Conservation (phyloP, 2,329 filamentous ascomycete genomes). For the Ceratocystis albifundus region DNA sequence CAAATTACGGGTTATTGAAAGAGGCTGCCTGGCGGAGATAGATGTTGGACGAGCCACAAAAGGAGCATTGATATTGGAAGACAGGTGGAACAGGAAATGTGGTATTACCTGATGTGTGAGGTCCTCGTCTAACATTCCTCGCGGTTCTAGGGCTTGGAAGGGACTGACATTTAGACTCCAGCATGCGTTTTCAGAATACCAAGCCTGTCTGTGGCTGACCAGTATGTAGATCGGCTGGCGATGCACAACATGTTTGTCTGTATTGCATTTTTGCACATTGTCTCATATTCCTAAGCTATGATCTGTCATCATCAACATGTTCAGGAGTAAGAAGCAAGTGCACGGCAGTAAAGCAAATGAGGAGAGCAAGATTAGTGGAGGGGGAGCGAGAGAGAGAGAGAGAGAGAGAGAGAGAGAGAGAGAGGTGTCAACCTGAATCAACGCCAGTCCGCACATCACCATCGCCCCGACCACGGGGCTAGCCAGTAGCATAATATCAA, state of each 20-base stretch:
- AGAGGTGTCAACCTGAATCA: too few relatives aligned
- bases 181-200: neutral
- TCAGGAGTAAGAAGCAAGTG: too few relatives aligned
- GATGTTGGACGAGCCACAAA: too few relatives aligned
- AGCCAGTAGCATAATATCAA: too few relatives aligned
- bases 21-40: neutral
- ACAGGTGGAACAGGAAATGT: neutral
- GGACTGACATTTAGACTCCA: too few relatives aligned
- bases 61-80: neutral
- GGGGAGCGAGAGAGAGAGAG: too few relatives aligned
- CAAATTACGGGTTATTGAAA: neutral
- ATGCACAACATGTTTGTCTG: neutral
- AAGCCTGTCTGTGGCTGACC: too few relatives aligned
- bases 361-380: too few relatives aligned
- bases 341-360: too few relatives aligned
- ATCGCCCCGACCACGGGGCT: too few relatives aligned
- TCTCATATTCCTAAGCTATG: neutral
- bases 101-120: conserved; percentile 1
- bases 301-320: neutral
- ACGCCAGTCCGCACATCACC: too few relatives aligned
- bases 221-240: neutral
- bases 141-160: neutral
- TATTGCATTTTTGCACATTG: neutral
- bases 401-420: too few relatives aligned
- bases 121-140: conserved; percentile 1